Conservation (phyloP, 1,139 yeast species). For the Yamadazyma triangularis region DNA sequence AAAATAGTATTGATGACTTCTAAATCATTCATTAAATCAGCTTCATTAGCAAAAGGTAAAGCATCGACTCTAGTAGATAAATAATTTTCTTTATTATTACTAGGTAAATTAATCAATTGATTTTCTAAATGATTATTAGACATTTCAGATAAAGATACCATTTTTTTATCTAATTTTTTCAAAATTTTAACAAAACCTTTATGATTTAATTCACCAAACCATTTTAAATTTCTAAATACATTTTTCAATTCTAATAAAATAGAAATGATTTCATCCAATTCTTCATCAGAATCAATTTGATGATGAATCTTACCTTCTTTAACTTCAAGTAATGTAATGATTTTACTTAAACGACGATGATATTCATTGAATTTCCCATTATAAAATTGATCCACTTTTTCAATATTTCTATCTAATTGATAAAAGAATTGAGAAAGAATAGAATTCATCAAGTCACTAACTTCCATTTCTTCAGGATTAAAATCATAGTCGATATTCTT, state of each 20-base stretch:
- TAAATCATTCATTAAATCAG: conserved; percentile 52
- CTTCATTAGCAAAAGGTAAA: conserved; percentile 71
- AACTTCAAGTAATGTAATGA: conserved; percentile 33
- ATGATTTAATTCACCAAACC: conserved; percentile 93
- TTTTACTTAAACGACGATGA: conserved; percentile 57
- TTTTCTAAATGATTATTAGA: conserved; percentile 11
- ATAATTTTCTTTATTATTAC: conserved; percentile 62
- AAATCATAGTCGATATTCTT: conserved; percentile 44
- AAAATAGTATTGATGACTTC: conserved; percentile 53
- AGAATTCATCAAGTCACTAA: conserved; percentile 22
- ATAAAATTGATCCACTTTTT: conserved; percentile 76
- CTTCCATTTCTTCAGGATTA: conserved; percentile 26
- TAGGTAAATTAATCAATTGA: conserved; percentile 33
- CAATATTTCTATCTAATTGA: conserved; percentile 76
- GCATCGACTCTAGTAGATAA: conserved; percentile 68
- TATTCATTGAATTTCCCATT: conserved; percentile 71
- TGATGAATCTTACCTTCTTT: conserved; percentile 19
- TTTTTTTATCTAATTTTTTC: conserved; percentile 86
- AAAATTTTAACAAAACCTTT: conserved; percentile 86
- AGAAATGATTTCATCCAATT: conserved; percentile 71
- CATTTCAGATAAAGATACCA: conserved; percentile 24
- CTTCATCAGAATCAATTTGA: conserved; percentile 48
- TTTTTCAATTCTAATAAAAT: conserved; percentile 74
- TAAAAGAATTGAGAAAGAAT: conserved; percentile 66
- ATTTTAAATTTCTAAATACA: conserved; percentile 76